A percentile compares a stretch with the other conserved stretches of the same genome.
Conservation (phyloP, 2,329 filamentous ascomycete genomes). For the Fusarium sacchari region DNA sequence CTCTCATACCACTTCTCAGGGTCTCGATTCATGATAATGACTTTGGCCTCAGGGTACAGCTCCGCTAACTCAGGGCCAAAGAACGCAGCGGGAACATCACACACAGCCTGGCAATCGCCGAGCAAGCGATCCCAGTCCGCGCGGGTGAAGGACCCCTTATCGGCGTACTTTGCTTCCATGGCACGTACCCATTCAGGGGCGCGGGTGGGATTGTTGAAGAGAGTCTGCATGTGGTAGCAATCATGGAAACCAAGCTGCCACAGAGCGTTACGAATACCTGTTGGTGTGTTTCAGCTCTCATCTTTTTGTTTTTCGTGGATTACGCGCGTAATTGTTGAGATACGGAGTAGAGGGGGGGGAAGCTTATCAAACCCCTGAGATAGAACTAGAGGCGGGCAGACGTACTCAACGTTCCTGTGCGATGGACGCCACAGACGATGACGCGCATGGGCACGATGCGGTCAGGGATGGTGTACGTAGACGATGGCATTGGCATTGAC, state of each 20-base stretch:
- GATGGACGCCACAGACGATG: conserved; percentile 53
- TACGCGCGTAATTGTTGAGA: neutral
- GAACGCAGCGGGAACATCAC: conserved; percentile 67
- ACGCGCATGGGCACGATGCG: conserved; percentile 53
- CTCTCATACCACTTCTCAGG: conserved; percentile 50
- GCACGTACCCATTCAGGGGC: conserved; percentile 47
- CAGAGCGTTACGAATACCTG: conserved; percentile 50
- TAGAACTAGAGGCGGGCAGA: neutral
- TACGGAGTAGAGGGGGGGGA: neutral
- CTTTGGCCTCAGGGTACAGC: conserved; percentile 50
- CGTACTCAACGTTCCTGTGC: conserved; percentile 53
- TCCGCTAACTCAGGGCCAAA: conserved; percentile 51
- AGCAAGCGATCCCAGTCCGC: conserved; percentile 59
- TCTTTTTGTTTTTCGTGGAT: neutral
- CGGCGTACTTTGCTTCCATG: conserved; percentile 48
- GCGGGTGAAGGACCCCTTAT: conserved; percentile 46
- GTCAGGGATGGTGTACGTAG: conserved; percentile 23
- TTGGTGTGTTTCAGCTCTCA: conserved; percentile 16
- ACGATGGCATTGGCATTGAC: neutral
- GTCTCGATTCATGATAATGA: conserved; percentile 53
- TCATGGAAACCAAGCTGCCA: conserved; percentile 50
- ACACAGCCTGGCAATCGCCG: conserved; percentile 60
- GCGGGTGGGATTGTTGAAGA: conserved; percentile 42
- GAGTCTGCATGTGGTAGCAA: conserved; percentile 51
- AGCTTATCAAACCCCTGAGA: neutral